Percentiles rank a stretch among this genome's conserved stretches.
Conservation (phyloP, 768 basidiomycete genomes). For the Coprinopsis strossmayeri region DNA sequence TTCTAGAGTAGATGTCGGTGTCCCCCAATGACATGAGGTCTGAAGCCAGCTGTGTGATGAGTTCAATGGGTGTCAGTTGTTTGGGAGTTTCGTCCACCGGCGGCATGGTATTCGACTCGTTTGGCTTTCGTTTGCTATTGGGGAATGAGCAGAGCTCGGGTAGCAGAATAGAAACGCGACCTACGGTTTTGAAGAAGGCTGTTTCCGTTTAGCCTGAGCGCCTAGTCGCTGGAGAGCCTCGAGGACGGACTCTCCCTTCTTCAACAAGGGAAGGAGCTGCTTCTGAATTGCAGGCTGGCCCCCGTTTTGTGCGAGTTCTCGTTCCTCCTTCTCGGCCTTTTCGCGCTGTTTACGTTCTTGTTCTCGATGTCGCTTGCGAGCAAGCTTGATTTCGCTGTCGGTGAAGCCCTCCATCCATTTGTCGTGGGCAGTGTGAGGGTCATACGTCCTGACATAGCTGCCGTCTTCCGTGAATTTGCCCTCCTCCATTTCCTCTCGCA, state of each 20-base stretch:
- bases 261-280: constrained; percentile 67
- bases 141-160: not conserved
- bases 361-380: constrained; percentile 66
- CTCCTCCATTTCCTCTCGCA: constrained; percentile 98
- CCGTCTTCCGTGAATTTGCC: constrained; percentile 96
- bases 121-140: constrained; percentile 21
- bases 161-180: constrained; percentile 5
- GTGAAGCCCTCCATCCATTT: constrained; percentile 92
- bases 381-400: constrained; percentile 80
- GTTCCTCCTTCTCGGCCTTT: constrained; percentile 66
- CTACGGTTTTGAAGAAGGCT: constrained; percentile 27
- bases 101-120: constrained; percentile 31
- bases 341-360: constrained; percentile 69
- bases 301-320: constrained; percentile 62
- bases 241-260: constrained; percentile 86
- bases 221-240: constrained; percentile 88
- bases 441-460: constrained; percentile 76
- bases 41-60: constrained; percentile 83
- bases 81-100: constrained; percentile 39
- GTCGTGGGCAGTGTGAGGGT: constrained; percentile 90
- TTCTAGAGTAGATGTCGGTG: constrained; percentile 77
- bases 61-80: constrained; percentile 56
- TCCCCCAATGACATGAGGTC: constrained; percentile 83
- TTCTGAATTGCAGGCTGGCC: constrained; percentile 58
- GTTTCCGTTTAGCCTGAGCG: constrained; percentile 50